A percentile compares a stretch with the other conserved stretches of the same genome.
Evolutionary conservation across 2,329 filamentous ascomycete genomes (phyloP).

Genomic region (Aspergillus sp.): DNA sequence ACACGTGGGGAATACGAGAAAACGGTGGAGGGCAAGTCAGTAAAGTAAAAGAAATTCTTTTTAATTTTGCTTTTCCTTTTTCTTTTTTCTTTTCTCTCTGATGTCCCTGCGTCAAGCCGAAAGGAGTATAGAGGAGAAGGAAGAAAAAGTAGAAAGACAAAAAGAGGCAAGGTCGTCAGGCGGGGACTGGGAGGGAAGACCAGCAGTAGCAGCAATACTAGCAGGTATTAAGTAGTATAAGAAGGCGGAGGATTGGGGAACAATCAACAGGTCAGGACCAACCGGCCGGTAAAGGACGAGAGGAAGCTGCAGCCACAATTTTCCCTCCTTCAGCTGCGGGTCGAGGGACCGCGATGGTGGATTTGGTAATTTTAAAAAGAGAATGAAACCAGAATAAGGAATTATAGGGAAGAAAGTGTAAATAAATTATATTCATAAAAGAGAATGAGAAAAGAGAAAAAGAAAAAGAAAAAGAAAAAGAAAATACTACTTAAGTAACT

Average conservation of each 20-base stretch:
- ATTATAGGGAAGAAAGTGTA: background rate
- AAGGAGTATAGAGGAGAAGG: background rate
- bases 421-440: conserved; percentile 9
- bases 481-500: background rate
- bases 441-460: conserved; percentile 2
- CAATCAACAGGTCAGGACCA: conserved; percentile 4
- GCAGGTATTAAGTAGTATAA: background rate
- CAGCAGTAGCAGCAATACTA: background rate
- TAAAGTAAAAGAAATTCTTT: background rate
- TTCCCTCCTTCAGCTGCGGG: conserved; percentile 9
- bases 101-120: background rate
- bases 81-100: background rate
- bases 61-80: background rate
- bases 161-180: background rate
- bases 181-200: conserved; percentile 10
- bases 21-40: conserved; percentile 17
- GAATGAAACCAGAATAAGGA: background rate
- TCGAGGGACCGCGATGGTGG: conserved; percentile 5
- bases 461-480: background rate
- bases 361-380: conserved; percentile 6
- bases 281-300: conserved; percentile 7
- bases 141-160: background rate
- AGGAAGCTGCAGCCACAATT: conserved; percentile 13
- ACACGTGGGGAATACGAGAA: conserved; percentile 32
- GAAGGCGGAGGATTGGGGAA: conserved; percentile 3